These are phyloP conservation scores for Coemansia aciculifera DNA, from an alignment of 192 early-diverging fungal species.

Conservation along the genomic window DNA sequence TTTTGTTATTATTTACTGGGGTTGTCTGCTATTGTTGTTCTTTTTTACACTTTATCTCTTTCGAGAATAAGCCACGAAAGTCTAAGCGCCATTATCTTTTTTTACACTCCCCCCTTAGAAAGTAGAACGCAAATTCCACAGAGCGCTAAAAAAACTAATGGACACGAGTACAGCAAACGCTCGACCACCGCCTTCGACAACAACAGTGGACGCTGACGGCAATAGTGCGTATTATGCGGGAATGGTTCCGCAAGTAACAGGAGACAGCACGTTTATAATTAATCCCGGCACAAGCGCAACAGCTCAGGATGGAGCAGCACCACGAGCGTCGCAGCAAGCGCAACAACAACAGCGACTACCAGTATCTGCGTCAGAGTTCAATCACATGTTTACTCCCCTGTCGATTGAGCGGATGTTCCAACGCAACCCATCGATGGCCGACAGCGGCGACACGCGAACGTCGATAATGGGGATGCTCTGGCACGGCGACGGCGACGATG, in stretches of 20 bases:
- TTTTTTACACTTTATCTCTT: background rate
- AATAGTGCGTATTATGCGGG: conserved; percentile 4
- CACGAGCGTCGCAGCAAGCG: background rate
- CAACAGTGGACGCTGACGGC: background rate
- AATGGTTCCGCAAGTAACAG: conserved; percentile 7
- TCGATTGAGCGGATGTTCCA: conserved; percentile 46
- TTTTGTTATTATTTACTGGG: conserved; percentile 1
- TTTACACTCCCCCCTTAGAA: background rate
- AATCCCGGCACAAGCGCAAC: conserved; percentile 19
- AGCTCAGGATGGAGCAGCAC: conserved; percentile 4
- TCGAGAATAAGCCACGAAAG: conserved; percentile 9
- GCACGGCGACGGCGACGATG: conserved; percentile 21
- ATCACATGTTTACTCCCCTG: conserved; percentile 54
- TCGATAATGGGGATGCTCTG: conserved; percentile 42
- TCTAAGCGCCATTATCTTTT: conserved; percentile 6
- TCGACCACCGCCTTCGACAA: background rate
- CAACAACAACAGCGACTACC: conserved; percentile 19
- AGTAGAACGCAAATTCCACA: background rate
- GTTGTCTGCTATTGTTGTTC: conserved; percentile 3
- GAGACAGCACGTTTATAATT: conserved; percentile 41
- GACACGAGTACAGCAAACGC: conserved; percentile 9
- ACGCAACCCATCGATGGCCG: conserved; percentile 6
- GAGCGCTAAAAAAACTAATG: background rate
- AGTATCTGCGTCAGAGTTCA: conserved; percentile 34
- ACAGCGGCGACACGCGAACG: conserved; percentile 13